Base-by-base conservation (phyloP, 805 yeast genomes). In the Candida krabiensis region DNA sequence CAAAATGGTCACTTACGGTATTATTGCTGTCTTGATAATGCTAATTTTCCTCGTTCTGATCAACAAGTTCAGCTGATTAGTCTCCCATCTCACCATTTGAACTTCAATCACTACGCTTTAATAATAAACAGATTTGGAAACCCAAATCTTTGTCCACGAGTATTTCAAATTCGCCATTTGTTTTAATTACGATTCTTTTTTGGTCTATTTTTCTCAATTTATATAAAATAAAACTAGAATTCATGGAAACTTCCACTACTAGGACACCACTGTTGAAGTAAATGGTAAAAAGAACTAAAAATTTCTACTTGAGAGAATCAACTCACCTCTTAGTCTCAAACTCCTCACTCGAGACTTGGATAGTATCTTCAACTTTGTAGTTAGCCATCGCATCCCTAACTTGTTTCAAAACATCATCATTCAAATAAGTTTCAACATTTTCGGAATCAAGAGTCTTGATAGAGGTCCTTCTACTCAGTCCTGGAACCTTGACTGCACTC, bases 1-100 rank as follows among this genome's bases (percentile, higher is more conserved):
- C 63, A 84, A 88, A 61, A 72, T 90, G 50, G 84, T 91, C 46
- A 86, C 95, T 40, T 86, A 88, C 54, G 95, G 95, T 9, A 91
- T 91, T 40, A 91, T 91, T 38, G 96, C 86, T 5, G 90, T 91
- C 14, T 73, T 91, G 55, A 79, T 91, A 5, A 55, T 91, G 37
- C 71, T 91, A 53, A 91, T 91, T 33, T 66, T 91, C 46, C 69
- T 91, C 47, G 96, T 89, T 5, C 67, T 91, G 38, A 86, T 86
- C 34, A 81, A 88, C 58, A 91, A 91, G 63, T 85, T 88, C 60
- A 74, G 79, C 70, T 83, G 60, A 48, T 33, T 14, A 19, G 14
- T 15, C n/a, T 29, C 19, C 26, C 19, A 28, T 37, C 19, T 29
- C 21, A 29, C 15, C 9, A 21, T 9, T n/a, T 9, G 9, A 9